These are phyloP conservation scores for Blastobotrys petasosporus DNA, from an alignment of 1,139 yeast species.

Conservation along the genomic window DNA sequence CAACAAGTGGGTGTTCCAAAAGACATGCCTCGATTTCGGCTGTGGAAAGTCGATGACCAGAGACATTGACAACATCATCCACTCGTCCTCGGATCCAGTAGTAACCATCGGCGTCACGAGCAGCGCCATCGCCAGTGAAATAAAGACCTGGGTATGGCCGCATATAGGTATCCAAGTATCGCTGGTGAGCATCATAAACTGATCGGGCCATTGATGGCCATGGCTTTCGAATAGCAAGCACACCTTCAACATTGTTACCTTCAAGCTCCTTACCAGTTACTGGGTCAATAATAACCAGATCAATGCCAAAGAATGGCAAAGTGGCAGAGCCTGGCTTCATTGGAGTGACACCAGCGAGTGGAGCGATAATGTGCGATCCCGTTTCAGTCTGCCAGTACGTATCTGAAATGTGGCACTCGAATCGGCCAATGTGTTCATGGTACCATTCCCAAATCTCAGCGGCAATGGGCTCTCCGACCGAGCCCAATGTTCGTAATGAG, in stretches of 20 bases:
- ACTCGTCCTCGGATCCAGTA: constrained; percentile 99
- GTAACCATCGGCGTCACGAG: constrained; percentile 94
- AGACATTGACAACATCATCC: constrained; percentile 95
- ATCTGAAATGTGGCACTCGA: constrained; percentile 80
- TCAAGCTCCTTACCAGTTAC: constrained; percentile 74
- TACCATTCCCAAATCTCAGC: constrained; percentile 99
- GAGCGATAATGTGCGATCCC: constrained; percentile 93
- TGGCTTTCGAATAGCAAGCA: constrained; percentile 75
- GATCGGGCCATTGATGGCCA: constrained; percentile 99
- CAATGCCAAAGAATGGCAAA: constrained; percentile 91
- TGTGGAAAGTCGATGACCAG: constrained; percentile 95
- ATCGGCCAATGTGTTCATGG: constrained; percentile 83
- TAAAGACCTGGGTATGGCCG: constrained; percentile 95
- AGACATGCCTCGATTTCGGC: constrained; percentile 96
- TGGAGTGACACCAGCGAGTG: constrained; percentile 90
- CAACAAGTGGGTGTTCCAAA: constrained; percentile 69
- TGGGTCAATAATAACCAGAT: constrained; percentile 87
- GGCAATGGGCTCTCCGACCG: constrained; percentile 98
- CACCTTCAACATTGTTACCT: constrained; percentile 96
- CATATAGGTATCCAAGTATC: constrained; percentile 89
- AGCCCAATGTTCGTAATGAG: constrained; percentile 91
- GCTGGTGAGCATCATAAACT: constrained; percentile 83
- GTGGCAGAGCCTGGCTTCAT: constrained; percentile 98
- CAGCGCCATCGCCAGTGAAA: constrained; percentile 99
- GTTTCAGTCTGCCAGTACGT: constrained; percentile 99